Percentiles rank a stretch among this genome's conserved stretches.
Conservation (phyloP, 2,329 filamentous ascomycete species). For the Venturia oleaginea region DNA sequence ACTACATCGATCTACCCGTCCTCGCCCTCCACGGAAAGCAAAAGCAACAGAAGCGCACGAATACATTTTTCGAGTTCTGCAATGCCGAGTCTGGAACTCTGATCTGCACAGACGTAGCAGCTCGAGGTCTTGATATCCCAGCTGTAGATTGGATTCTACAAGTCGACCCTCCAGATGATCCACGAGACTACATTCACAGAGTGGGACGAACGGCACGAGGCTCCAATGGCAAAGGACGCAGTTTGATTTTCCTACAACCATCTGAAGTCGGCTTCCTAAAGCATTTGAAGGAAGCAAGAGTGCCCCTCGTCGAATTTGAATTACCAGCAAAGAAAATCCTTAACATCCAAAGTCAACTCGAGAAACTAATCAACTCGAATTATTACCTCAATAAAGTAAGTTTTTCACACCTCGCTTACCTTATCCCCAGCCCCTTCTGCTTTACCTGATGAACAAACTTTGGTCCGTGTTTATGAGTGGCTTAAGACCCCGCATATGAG, state of each 20-base stretch:
- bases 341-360: slow-evolving; percentile 64
- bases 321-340: slow-evolving; percentile 87
- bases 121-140: slow-evolving; percentile 89
- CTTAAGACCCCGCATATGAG: slow-evolving; percentile 83
- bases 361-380: slow-evolving; percentile 89
- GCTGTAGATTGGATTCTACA: slow-evolving; percentile 95
- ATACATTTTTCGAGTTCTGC: slow-evolving; percentile 95
- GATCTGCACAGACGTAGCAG: slow-evolving; percentile 94
- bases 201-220: slow-evolving; percentile 91
- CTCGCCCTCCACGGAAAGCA: slow-evolving; percentile 83
- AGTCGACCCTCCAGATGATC: slow-evolving; percentile 89
- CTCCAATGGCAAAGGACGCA: slow-evolving; percentile 71
- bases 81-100: slow-evolving; percentile 77
- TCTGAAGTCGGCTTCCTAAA: slow-evolving; percentile 86
- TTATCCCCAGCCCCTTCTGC: background rate
- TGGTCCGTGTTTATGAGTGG: slow-evolving; percentile 95
- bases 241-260: slow-evolving; percentile 87
- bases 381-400: slow-evolving; percentile 82
- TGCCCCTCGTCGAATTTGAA: slow-evolving; percentile 93
- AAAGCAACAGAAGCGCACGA: slow-evolving; percentile 98
- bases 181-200: slow-evolving; percentile 71
- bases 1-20: slow-evolving; percentile 92
- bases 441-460: slow-evolving; percentile 37
- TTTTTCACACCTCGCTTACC: slow-evolving; percentile 18
- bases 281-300: slow-evolving; percentile 81